Evolutionary conservation across 1,284 basidiomycete genomes (phyloP), one percentile per base, ranked within the genome.

Genomic region (Rhodotorula sp.): DNA sequence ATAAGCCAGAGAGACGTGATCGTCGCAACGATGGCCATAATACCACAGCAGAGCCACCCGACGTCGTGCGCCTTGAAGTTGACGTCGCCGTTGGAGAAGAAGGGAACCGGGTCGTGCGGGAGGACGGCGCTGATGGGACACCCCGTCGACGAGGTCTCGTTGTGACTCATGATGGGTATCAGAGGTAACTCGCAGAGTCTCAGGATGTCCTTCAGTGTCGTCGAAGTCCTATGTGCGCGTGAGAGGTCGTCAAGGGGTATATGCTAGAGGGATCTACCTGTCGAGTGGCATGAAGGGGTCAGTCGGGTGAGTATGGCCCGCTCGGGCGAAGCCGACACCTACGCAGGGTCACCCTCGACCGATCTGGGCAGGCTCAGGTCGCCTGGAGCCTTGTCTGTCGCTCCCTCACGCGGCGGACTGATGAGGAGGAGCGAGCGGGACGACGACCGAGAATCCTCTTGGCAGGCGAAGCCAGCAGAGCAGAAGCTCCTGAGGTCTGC

Each of bases 11-110:
- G 83, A 0, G 89, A 90, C n/a, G 84, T 82, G 23, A 82, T 78
- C 5, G 84, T 84, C 7, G 89, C 85, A 34, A 88, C 74, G 17
- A 87, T 57, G 1, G 88, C 55, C 27, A 91, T 88, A 74, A 85
- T 83, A 3, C 87, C 88, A 59, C 86, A 84, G 49, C 90, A 80
- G 60, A 91, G 86, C 89, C 90, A 91, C 4, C 90, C 90, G 70
- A 91, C 85, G 61, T 77, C 66, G 70, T 77, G 72, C 42, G 75
- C 73, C 84, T 89, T 87, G 73, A 90, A 84, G 46, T 86, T 84
- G 59, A 90, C 75, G 70, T 86, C 82, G 25, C 89, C 89, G 73
- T 88, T 84, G 77, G 87, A 84, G 68, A 89, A 83, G 54, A 91
- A 82, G 1, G 88, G 84, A 1, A 59, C 57, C 0, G 72, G 72